Conservation (phyloP, 805 yeast species). For the Ogataea chonburiensis region DNA sequence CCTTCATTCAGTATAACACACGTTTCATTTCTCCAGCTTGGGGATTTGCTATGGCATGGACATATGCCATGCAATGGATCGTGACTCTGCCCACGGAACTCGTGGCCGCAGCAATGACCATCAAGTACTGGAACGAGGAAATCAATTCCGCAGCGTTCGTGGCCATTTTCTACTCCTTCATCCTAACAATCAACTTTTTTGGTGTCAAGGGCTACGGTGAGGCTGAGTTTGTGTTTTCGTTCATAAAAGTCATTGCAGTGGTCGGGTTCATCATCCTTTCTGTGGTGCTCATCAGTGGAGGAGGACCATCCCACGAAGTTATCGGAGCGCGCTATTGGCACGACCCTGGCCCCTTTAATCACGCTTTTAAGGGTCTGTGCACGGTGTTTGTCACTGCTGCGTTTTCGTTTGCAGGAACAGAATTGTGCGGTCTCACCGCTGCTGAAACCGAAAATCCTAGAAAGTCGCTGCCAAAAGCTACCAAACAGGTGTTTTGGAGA, state of each 20-base stretch:
- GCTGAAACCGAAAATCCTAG: slow-evolving; percentile 58
- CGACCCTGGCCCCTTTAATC: slow-evolving; percentile 49
- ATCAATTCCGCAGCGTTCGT: slow-evolving; percentile 50
- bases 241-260: slow-evolving; percentile 52
- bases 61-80: slow-evolving; percentile 49
- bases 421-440: slow-evolving; percentile 56
- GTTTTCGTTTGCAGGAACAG: slow-evolving; percentile 60
- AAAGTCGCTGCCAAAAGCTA: slow-evolving; percentile 54
- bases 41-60: slow-evolving; percentile 59
- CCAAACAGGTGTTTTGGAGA: slow-evolving; percentile 59
- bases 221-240: slow-evolving; percentile 53
- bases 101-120: slow-evolving; percentile 48
- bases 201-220: slow-evolving; percentile 65
- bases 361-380: slow-evolving; percentile 57
- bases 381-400: slow-evolving; percentile 57
- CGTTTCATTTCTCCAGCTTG: slow-evolving; percentile 53
- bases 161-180: slow-evolving; percentile 47
- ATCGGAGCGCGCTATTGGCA: slow-evolving; percentile 59
- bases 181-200: slow-evolving; percentile 48
- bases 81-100: slow-evolving; percentile 48
- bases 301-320: slow-evolving; percentile 52
- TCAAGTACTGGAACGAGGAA: slow-evolving; percentile 42
- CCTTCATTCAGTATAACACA: slow-evolving; percentile 52
- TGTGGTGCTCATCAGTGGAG: slow-evolving; percentile 53
- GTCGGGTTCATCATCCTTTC: slow-evolving; percentile 52